These are phyloP conservation scores for Penicillium sp. DNA, from an alignment of 2,329 filamentous ascomycete genomes.

Conservation along the genomic window DNA sequence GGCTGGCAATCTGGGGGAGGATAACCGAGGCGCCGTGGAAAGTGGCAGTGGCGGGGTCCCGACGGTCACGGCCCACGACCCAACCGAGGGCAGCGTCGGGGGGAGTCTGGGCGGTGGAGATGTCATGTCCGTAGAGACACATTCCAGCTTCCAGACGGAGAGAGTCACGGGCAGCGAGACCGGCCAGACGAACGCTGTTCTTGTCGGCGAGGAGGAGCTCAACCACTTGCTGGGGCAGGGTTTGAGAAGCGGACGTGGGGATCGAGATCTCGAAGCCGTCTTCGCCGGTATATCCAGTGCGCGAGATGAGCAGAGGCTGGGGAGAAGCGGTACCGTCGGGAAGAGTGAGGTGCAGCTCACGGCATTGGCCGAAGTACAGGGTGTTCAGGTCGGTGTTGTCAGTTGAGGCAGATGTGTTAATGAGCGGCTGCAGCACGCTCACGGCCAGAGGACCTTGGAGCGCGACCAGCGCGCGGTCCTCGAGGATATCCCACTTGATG, in stretches of 20 bases:
- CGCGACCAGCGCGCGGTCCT: conserved; percentile 78
- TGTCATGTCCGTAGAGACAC: conserved; percentile 99
- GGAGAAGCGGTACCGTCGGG: conserved; percentile 55
- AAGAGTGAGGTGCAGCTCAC: conserved; percentile 67
- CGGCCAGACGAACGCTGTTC: conserved; percentile 77
- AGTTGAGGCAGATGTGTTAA: conserved; percentile 55
- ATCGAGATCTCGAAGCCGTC: conserved; percentile 98
- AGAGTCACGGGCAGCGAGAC: conserved; percentile 87
- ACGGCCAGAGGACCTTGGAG: conserved; percentile 83
- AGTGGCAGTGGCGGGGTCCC: conserved; percentile 60
- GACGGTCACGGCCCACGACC: conserved; percentile 82
- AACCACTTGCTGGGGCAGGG: conserved; percentile 58
- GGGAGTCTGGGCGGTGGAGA: conserved; percentile 77
- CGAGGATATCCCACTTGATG: conserved; percentile 71
- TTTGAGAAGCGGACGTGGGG: conserved; percentile 63
- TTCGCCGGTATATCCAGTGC: conserved; percentile 95
- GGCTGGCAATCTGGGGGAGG: conserved; percentile 67
- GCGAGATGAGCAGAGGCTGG: conserved; percentile 71
- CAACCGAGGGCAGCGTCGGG: conserved; percentile 71
- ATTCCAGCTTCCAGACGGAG: conserved; percentile 94
- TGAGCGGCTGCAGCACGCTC: conserved; percentile 67
- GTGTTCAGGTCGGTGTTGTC: conserved; percentile 61
- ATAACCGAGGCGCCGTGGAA: conserved; percentile 86
- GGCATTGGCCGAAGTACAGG: conserved; percentile 81
- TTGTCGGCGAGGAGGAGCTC: conserved; percentile 69